Percentiles rank a stretch among this genome's conserved stretches.
Evolutionary conservation across 306 rosid species (phyloP).

Genomic region (Inga laurina): DNA sequence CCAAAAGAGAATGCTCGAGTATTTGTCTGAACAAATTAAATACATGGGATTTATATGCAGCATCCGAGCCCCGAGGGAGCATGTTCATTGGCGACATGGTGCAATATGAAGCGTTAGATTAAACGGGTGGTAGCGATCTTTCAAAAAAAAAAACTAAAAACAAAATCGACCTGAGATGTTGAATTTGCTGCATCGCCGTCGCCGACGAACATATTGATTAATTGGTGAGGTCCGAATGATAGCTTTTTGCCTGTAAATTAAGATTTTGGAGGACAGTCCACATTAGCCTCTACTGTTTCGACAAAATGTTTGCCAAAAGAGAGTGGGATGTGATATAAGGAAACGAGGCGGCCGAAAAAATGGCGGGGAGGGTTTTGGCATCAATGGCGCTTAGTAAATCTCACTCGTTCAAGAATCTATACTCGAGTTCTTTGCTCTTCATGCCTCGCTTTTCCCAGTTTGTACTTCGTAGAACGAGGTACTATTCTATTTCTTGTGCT

Average conservation of each 20-base stretch:
- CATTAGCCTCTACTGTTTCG: not conserved
- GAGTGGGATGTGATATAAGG: not conserved
- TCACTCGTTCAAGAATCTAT: slow-evolving; percentile 28
- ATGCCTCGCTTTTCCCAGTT: slow-evolving; percentile 27
- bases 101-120: no score
- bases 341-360: not conserved
- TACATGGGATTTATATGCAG: no score
- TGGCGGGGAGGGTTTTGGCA: slow-evolving; percentile 42
- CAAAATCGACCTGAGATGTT: not conserved
- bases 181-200: not conserved
- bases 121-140: no score
- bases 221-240: not conserved
- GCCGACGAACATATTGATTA: not conserved
- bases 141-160: no score
- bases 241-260: not conserved
- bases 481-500: not conserved
- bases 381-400: slow-evolving; percentile 32
- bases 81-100: no score
- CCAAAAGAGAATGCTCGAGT: no score
- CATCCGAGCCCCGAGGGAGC: no score
- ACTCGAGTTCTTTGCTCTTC: slow-evolving; percentile 26
- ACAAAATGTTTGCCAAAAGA: not conserved
- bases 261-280: not conserved
- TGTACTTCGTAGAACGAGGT: slow-evolving; percentile 37
- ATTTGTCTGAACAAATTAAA: no score